These are phyloP conservation scores for Sclerotinia sclerotiorum DNA, from an alignment of 2,329 filamentous ascomycete genomes.

Conservation along the genomic window DNA sequence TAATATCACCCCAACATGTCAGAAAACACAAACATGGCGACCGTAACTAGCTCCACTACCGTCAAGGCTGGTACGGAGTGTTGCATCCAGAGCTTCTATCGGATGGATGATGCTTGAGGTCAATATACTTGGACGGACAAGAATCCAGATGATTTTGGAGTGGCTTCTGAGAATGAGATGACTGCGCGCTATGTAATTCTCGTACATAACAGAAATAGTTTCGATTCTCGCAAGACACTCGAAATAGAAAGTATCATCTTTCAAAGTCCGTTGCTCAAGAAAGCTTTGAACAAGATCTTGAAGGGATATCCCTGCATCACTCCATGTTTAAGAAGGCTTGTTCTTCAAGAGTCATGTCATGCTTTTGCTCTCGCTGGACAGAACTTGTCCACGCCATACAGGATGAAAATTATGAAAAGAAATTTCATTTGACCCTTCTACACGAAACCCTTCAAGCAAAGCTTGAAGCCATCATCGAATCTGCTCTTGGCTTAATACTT, in stretches of 20 bases:
- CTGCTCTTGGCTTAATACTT: slow-evolving; percentile 55
- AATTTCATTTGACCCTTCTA: slow-evolving; percentile 50
- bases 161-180: slow-evolving; percentile 52
- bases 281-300: slow-evolving; percentile 48
- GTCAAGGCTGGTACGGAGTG: slow-evolving; percentile 39
- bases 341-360: slow-evolving; percentile 60
- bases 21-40: not conserved
- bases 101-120: slow-evolving; percentile 48
- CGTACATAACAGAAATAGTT: slow-evolving; percentile 57
- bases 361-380: slow-evolving; percentile 64
- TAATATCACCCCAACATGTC: not conserved
- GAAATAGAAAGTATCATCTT: slow-evolving; percentile 56
- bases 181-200: slow-evolving; percentile 52
- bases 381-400: slow-evolving; percentile 46
- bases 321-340: slow-evolving; percentile 57
- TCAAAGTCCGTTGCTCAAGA: slow-evolving; percentile 61
- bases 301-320: slow-evolving; percentile 46
- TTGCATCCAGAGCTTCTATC: slow-evolving; percentile 50
- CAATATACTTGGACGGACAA: slow-evolving; percentile 56
- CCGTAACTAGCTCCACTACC: not conserved
- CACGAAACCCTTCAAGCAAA: slow-evolving; percentile 51
- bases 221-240: slow-evolving; percentile 56
- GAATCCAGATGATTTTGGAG: slow-evolving; percentile 52
- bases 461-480: slow-evolving; percentile 49
- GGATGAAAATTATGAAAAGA: slow-evolving; percentile 45